Conservation (phyloP, 2,329 filamentous ascomycete genomes). For the Neofusicoccum kwambonambiense region DNA sequence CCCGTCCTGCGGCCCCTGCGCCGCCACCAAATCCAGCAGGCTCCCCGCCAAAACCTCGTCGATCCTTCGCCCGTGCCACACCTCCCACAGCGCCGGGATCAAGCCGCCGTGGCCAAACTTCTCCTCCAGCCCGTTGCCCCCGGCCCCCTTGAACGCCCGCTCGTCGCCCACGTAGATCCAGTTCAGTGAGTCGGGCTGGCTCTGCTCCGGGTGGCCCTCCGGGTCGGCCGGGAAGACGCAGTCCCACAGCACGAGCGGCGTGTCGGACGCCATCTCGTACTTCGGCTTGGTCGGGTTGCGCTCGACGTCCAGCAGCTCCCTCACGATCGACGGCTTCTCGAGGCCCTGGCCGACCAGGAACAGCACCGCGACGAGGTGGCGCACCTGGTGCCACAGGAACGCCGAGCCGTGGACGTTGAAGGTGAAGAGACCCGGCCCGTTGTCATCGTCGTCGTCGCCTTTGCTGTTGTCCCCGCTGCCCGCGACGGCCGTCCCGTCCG, state of each 20-base stretch:
- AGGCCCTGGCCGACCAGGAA: slow-evolving; percentile 89
- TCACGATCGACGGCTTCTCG: slow-evolving; percentile 71
- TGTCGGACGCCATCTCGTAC: slow-evolving; percentile 89
- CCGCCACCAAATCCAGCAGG: slow-evolving; percentile 64
- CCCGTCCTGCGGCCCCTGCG: slow-evolving; percentile 31
- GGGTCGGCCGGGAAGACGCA: slow-evolving; percentile 72
- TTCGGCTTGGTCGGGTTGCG: slow-evolving; percentile 73
- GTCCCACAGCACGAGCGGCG: slow-evolving; percentile 92
- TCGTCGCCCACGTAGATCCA: slow-evolving; percentile 82
- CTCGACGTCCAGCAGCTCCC: slow-evolving; percentile 69
- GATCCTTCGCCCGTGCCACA: slow-evolving; percentile 83
- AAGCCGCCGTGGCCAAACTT: slow-evolving; percentile 38
- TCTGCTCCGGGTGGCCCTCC: slow-evolving; percentile 37
- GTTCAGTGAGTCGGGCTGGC: slow-evolving; percentile 57
- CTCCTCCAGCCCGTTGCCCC: slow-evolving; percentile 27
- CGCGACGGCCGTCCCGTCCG: not conserved
- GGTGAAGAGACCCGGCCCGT: slow-evolving; percentile 69
- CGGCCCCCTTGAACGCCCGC: slow-evolving; percentile 48
- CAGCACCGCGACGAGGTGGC: slow-evolving; percentile 88
- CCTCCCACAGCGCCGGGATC: slow-evolving; percentile 66
- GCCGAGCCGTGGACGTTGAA: slow-evolving; percentile 88
- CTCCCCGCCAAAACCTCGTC: slow-evolving; percentile 80
- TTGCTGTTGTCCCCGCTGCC: slow-evolving; percentile 19
- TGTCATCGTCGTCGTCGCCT: no score
- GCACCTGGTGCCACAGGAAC: slow-evolving; percentile 97